Evolutionary conservation across 345 rosid genomes (phyloP).

Genomic region (Populus davidiana): DNA sequence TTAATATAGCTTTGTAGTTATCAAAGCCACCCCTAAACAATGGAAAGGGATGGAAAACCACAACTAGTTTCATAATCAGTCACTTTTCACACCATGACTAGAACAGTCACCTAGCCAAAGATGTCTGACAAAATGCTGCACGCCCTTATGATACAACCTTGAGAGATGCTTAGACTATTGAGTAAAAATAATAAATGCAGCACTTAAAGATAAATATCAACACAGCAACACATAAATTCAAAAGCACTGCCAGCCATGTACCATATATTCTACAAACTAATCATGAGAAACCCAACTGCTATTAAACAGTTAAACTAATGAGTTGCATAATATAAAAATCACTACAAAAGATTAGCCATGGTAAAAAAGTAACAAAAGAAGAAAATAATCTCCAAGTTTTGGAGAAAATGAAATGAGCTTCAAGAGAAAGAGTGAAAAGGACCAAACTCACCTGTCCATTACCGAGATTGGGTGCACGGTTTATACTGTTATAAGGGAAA

Average conservation of each 20-base stretch:
- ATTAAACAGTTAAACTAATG: neutral
- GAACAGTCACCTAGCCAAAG: neutral
- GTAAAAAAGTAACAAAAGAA: neutral
- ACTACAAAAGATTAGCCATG: neutral
- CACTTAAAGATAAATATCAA: neutral
- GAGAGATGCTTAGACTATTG: neutral
- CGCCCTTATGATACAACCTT: neutral
- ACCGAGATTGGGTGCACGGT: constrained; percentile 12
- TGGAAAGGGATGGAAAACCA: neutral
- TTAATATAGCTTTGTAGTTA: neutral
- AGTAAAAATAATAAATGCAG: neutral
- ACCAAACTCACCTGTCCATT: constrained; percentile 38
- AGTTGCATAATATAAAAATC: neutral
- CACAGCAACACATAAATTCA: neutral
- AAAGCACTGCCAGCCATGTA: neutral
- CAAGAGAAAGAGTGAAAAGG: neutral
- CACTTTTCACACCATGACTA: neutral
- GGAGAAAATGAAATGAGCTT: constrained; percentile 5
- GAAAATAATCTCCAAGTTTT: neutral
- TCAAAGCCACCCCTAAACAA: neutral
- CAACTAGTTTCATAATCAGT: neutral
- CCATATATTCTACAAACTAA: neutral
- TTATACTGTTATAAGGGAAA: constrained; percentile 12
- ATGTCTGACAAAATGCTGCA: neutral
- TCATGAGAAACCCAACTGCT: neutral